Conservation (phyloP, 2,329 filamentous ascomycete species). For the Simplicillium aogashimaense region DNA sequence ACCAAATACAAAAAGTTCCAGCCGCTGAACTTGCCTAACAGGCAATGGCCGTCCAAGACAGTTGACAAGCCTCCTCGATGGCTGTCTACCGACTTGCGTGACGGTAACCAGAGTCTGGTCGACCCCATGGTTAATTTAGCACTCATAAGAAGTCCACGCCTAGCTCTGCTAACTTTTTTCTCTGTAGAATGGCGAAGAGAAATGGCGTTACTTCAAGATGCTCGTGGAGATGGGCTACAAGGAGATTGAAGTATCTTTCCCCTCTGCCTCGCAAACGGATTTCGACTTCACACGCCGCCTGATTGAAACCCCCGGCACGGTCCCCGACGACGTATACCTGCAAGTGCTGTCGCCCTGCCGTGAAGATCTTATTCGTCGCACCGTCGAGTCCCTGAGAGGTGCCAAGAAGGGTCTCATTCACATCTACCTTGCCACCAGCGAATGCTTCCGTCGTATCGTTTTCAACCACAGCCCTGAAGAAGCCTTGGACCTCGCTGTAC, state of each 20-base stretch:
- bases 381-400: constrained; percentile 79
- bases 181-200: constrained; percentile 78
- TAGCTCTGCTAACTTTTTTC: too few relatives aligned
- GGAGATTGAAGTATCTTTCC: constrained; percentile 95
- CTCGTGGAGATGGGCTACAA: constrained; percentile 88
- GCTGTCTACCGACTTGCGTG: constrained; percentile 74
- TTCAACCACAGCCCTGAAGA: constrained; percentile 82
- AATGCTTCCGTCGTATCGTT: constrained; percentile 86
- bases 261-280: constrained; percentile 88
- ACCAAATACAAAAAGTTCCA: constrained; percentile 67
- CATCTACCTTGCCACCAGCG: constrained; percentile 91
- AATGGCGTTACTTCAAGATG: constrained; percentile 93
- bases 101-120: constrained; percentile 88
- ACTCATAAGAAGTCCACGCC: neutral
- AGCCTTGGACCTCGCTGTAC: constrained; percentile 70
- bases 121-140: constrained; percentile 73
- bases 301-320: constrained; percentile 71
- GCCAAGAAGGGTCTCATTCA: constrained; percentile 92
- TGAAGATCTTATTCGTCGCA: constrained; percentile 79
- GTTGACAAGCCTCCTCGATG: constrained; percentile 81
- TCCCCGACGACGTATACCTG: constrained; percentile 83
- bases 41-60: constrained; percentile 76
- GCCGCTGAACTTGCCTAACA: constrained; percentile 48
- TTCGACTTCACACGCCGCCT: constrained; percentile 89
- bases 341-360: constrained; percentile 90